phyloP scores from a whole-genome alignment of 176 grass and related monocot species.

The Dendrocalamus sinicus region DNA sequence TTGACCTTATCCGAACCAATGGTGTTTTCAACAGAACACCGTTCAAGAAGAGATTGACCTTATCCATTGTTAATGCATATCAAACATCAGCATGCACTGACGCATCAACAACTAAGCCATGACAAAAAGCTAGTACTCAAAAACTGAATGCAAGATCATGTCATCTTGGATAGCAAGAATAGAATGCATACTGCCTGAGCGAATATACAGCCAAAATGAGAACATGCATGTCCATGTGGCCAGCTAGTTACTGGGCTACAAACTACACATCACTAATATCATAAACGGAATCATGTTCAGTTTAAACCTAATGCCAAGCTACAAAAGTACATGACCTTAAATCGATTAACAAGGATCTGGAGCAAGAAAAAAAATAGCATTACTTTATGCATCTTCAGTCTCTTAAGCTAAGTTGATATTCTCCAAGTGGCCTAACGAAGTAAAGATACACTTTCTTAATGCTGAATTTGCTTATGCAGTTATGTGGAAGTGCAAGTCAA shows the following conservation, averaged over 20 bases:
- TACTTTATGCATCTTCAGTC: not conserved
- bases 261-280: not conserved
- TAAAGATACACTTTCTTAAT: not conserved
- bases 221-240: not conserved
- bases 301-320: not conserved
- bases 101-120: not conserved
- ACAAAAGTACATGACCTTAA: constrained; percentile 3
- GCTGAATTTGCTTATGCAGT: not conserved
- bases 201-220: not conserved
- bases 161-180: not conserved
- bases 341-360: not conserved
- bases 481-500: not conserved
- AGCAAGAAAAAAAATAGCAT: constrained; percentile 14
- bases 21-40: not conserved
- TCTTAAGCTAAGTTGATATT: not conserved
- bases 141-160: constrained; percentile 6
- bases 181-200: not conserved
- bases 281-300: not conserved
- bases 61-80: not conserved
- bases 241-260: not conserved
- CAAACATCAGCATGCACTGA: not conserved
- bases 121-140: not conserved
- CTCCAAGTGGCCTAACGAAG: not conserved
- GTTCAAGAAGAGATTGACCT: not conserved
- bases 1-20: not conserved